Base-by-base conservation (phyloP, 495 filamentous ascomycete genomes). In the Pyrenula massariospora region DNA sequence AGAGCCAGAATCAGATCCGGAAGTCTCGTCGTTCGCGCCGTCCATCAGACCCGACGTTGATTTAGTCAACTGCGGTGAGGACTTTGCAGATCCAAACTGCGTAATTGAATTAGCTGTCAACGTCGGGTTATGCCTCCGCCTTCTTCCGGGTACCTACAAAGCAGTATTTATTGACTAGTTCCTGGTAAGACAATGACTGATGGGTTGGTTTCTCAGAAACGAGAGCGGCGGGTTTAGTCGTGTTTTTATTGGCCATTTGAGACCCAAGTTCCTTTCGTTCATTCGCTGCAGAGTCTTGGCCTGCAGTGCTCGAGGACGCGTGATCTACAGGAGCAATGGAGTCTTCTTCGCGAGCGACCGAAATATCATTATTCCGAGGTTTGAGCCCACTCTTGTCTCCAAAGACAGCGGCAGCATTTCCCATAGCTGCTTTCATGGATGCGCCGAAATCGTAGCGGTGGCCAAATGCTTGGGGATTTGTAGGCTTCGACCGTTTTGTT, bases 131-230 rank as follows among this genome's bases (percentile, higher is more conserved):
- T n/a, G n/a, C 54, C 22, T 50, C 21, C 25, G 20, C 48, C 25
- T 57, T 59, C 54, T 58, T 62, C 61, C 63, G 54, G 59, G 68
- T 75, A 94, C 91, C 81, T 88, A 96, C 91, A 80, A 95, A 96
- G 78, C 93, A 98, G 73, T 95, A 98, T 72, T 94, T 95, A 76
- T 95, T 88, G 64, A 98, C 82, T 57, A 98, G 77, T 69, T 98
- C 93, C 66, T 90, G 84, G 70, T 97, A 96, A 54, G 88, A 87
- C 47, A 86, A 81, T 22, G 92, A 94, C 22, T 91, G 78, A 59
- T 92, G 75, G 48, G 81, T 77, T 22, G 85, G 86, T 63, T 88
- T 85, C 65, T 79, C 76, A 51, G 77, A 72, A 10, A 73, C 67
- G 51, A 82, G 64, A 22, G 75, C 69, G 65, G 73, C 72, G 25